A percentile compares a stretch with the other conserved stretches of the same genome.
phyloP scores from a whole-genome alignment of 768 basidiomycete species.

The Naganishia vishniacii region DNA sequence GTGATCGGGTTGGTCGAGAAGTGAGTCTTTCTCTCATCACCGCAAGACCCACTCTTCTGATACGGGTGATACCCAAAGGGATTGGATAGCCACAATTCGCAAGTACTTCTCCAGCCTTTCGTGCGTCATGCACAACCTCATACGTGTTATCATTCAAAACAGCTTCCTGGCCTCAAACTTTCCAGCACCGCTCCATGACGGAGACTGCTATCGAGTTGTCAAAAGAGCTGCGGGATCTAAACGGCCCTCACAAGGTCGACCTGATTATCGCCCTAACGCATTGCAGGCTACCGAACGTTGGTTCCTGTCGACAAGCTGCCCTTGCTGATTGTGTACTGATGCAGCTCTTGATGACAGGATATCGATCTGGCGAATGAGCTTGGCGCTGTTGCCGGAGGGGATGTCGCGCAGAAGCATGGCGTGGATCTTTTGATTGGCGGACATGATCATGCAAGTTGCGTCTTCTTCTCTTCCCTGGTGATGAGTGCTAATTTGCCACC shows the following conservation, averaged over 20 bases:
- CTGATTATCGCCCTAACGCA: conserved; percentile 82
- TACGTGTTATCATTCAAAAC: too few relatives aligned
- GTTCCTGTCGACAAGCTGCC: conserved; percentile 5
- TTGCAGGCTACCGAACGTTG: conserved; percentile 56
- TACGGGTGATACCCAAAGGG: conserved; percentile 37
- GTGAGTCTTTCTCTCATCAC: conserved; percentile 45
- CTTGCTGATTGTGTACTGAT: neutral
- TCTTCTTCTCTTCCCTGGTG: neutral
- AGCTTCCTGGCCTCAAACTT: conserved; percentile 74
- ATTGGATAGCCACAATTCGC: conserved; percentile 77
- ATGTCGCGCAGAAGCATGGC: conserved; percentile 62
- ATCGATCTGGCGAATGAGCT: conserved; percentile 44
- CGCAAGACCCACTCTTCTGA: neutral
- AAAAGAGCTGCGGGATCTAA: conserved; percentile 63
- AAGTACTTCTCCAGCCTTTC: neutral
- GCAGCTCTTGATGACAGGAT: conserved; percentile 31
- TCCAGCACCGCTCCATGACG: conserved; percentile 69
- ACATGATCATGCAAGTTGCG: conserved; percentile 62
- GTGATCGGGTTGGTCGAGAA: conserved; percentile 81
- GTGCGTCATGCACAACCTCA: neutral
- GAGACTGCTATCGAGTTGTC: conserved; percentile 70
- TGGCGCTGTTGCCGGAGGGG: conserved; percentile 45
- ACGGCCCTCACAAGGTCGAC: conserved; percentile 67
- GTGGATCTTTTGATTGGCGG: conserved; percentile 80
- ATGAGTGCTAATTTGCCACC: neutral